Base-by-base conservation (phyloP, 495 filamentous ascomycete genomes). In the Lichenothelia convexa region DNA sequence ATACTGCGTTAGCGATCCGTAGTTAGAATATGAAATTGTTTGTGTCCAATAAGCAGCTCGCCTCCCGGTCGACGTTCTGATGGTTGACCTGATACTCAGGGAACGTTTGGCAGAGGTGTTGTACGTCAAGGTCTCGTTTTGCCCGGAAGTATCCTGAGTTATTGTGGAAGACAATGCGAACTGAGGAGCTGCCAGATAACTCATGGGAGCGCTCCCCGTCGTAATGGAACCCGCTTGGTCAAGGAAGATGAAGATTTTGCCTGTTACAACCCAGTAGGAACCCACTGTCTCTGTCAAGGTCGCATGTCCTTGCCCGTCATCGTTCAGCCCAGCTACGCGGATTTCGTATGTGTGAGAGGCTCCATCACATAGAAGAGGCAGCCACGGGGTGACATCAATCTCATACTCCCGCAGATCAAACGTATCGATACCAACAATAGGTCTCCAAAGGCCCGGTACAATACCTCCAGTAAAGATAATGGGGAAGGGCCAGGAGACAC, bases 381-480 rank as follows among this genome's bases (percentile, higher is more conserved):
- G 54, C 48, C 72, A 89, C 1, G 82, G 78, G 3, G 80, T 78
- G 30, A 91, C 75, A 48, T 92, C 85, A 42, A 92, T 80, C 47
- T 89, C 79, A 39, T 82, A 74, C 36, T 83, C 73, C 6, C 73
- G 65, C 9, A 92, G 60, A 48, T 93, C 84, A 50, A 83, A 92
- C 1, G 81, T 71, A 36, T 87, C 76, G 32, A 85, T 80, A 1
- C 84, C 82, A 9, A 82, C 82, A 42, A 93, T 75, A 1, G 85
- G 85, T 0, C 80, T 63, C 75, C 85, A 91, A 21, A 91, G 65
- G 0, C 72, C 73, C 1, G 85, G 85, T 1, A 74, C 75, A 1
- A 93, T 70, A 3, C 85, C 85, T 4, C 85, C 84, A 4, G 84
- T 91, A 44, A 92, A 93, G 23, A 92, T 81, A 20, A 85, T 62